Base-by-base conservation (phyloP, 345 rosid genomes). In the Bretschneidera sinensis region DNA sequence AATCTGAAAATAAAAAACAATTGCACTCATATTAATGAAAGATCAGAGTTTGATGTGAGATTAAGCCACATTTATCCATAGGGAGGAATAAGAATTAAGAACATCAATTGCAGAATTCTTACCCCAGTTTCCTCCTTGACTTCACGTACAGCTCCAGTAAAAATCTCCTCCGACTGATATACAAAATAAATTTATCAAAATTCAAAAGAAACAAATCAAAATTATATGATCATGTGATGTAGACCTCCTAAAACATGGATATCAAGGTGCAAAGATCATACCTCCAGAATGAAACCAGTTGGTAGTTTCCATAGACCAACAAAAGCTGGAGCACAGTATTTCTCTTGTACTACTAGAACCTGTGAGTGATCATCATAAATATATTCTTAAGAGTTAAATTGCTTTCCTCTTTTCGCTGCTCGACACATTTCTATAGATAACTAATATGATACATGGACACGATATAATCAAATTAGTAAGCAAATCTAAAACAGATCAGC, bases 271-370 rank as follows among this genome's bases (percentile, higher is more conserved):
- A 58, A 65, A 21, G 21, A 21, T 48, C 16, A 9, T 76, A 87
- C 95, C 95, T 90, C 99, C 48, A 59, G 74, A 45, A 94, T 87
- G 79, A 85, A 94, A 52, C 99, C 97, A 4, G 97, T 94, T 58
- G 97, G 99, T 68, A 94, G 66, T 63, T 94, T 94, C 99, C 99
- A 94, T 9, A 90, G 79, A 74, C 78, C 88, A n/a, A 64, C 50
- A 43, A 57, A 73, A 1, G 85, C 66, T 43, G 92, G 88, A 66
- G 85, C 63, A 71, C 85, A 86, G 77, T 84, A 84, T 64, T 76
- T 94, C 78, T 94, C 99, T 74, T 88, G 95, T 43, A 94, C 97
- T 48, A 94, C 99, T 67, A 94, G 99, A 81, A 94, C 90, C 98
- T 89, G 88, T 3, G 53, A 62, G 13, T 51, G 3, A 51, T 51